Evolutionary conservation across 75 land plant genomes (phyloP).

Genomic region (Cupressus sempervirens): DNA sequence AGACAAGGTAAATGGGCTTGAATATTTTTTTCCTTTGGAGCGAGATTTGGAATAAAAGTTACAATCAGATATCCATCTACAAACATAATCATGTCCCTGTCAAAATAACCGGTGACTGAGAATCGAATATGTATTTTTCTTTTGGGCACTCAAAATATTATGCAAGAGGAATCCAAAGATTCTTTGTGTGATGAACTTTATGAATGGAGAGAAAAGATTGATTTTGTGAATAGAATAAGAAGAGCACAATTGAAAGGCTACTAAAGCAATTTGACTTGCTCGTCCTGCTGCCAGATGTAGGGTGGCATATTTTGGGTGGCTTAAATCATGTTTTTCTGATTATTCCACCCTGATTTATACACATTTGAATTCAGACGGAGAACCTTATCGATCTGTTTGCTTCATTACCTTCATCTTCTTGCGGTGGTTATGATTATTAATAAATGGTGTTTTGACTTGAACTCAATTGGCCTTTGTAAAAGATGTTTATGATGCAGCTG

Average conservation of each 20-base stretch:
- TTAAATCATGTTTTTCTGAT: background rate
- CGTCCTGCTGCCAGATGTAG: background rate
- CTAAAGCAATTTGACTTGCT: background rate
- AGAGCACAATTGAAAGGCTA: background rate
- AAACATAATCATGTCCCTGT: background rate
- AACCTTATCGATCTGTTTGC: background rate
- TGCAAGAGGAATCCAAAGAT: background rate
- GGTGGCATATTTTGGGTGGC: background rate
- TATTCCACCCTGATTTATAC: background rate
- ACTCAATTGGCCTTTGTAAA: background rate
- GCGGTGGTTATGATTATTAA: background rate
- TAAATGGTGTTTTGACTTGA: background rate
- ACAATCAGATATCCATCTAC: background rate
- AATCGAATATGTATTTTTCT: background rate
- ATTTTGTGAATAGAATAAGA: background rate
- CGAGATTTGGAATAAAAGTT: background rate
- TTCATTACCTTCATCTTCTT: background rate
- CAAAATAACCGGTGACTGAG: background rate
- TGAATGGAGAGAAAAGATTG: background rate
- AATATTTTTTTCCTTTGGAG: background rate
- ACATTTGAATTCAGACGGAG: background rate
- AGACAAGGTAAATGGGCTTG: background rate
- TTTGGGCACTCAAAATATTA: background rate
- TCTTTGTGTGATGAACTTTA: background rate
- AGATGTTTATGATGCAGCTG: background rate